These are phyloP conservation scores for Alopecurus myosuroides DNA, from an alignment of 176 grass and related monocot species.

Conservation along the genomic window DNA sequence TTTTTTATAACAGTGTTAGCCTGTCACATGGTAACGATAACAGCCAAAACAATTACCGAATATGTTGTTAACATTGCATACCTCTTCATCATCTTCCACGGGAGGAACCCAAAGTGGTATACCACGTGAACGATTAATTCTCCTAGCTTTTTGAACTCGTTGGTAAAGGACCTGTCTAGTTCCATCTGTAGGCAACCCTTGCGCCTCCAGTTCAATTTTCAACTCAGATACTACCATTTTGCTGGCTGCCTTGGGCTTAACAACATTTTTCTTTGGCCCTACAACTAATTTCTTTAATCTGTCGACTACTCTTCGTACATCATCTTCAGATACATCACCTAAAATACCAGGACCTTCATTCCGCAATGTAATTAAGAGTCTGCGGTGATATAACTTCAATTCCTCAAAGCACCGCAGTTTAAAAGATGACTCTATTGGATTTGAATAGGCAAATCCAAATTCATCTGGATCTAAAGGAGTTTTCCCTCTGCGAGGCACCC, in stretches of 20 bases:
- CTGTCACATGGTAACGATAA: background rate
- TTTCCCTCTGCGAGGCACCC: conserved; percentile 92
- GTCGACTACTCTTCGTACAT: conserved; percentile 70
- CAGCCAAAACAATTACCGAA: conserved; percentile 3
- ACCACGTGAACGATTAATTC: conserved; percentile 92
- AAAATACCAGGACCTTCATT: conserved; percentile 87
- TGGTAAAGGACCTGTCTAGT: conserved; percentile 95
- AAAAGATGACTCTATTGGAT: conserved; percentile 84
- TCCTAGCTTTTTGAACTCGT: conserved; percentile 95
- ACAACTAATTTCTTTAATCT: conserved; percentile 73
- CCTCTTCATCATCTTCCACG: conserved; percentile 81
- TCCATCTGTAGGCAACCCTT: conserved; percentile 92
- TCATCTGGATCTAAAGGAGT: conserved; percentile 86
- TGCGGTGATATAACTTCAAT: conserved; percentile 73
- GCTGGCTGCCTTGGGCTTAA: conserved; percentile 94
- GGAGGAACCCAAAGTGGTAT: conserved; percentile 97
- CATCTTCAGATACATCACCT: conserved; percentile 74
- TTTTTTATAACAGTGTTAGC: conserved; percentile 1
- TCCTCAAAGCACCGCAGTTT: conserved; percentile 84
- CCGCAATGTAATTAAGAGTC: conserved; percentile 65
- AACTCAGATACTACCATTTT: conserved; percentile 97
- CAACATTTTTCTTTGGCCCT: conserved; percentile 66
- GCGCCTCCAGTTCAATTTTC: conserved; percentile 90
- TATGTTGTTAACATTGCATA: conserved; percentile 24
- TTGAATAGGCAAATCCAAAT: conserved; percentile 93